A percentile compares a stretch with the other conserved stretches of the same genome.
Conservation (phyloP, 1,284 basidiomycete genomes). For the Mycosarcoma mackinlayi region DNA sequence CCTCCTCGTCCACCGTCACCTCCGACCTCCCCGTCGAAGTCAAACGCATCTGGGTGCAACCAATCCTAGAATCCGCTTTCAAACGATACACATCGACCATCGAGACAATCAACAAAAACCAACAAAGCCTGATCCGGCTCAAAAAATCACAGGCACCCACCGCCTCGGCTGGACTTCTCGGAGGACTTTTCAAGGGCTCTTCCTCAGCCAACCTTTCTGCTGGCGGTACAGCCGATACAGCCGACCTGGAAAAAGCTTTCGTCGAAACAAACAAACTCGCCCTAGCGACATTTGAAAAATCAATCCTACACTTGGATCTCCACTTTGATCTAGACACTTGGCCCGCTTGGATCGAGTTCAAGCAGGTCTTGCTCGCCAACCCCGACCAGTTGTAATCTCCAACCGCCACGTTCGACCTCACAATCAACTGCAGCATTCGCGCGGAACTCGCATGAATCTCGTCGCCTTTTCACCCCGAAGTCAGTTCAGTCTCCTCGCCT, state of each 20-base stretch:
- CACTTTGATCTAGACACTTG: conserved; percentile 10
- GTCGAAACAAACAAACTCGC: conserved; percentile 13
- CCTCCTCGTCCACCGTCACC: no score
- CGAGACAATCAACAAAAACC: conserved; percentile 61
- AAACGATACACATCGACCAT: conserved; percentile 47
- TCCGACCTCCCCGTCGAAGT: not conserved
- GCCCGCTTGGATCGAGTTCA: conserved; percentile 15
- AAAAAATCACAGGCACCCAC: conserved; percentile 42
- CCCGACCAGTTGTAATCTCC: conserved; percentile 9
- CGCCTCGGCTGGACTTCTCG: not conserved
- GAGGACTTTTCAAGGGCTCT: conserved; percentile 11
- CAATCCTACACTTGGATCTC: conserved; percentile 3
- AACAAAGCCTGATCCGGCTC: conserved; percentile 59
- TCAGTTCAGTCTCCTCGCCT: no score
- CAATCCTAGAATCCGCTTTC: conserved; percentile 34
- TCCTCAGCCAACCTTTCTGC: not conserved
- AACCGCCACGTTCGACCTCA: not conserved
- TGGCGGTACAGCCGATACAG: not conserved
- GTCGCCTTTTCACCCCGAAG: no score
- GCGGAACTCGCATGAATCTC: no score
- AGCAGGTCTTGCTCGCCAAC: conserved; percentile 9
- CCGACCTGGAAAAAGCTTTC: not conserved
- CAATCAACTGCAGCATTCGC: not conserved
- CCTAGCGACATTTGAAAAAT: not conserved
- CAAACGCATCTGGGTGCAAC: conserved; percentile 19